Evolutionary conservation across 139 green algal species (phyloP).

Genomic region (Edaphochlamys debaryana): DNA sequence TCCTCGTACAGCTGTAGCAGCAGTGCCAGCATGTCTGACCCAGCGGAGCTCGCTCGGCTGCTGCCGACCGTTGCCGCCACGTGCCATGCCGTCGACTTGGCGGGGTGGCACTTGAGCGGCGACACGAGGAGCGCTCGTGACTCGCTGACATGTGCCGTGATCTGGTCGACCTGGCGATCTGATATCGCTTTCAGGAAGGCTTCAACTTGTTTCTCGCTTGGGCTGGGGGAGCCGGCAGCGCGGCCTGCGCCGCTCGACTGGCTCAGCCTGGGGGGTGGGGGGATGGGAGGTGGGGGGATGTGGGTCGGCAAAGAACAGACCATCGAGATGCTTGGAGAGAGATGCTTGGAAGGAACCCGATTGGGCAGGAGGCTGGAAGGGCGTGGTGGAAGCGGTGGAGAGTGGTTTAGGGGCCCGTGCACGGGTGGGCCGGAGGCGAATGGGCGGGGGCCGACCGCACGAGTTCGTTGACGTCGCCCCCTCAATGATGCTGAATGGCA

Average conservation of each 20-base stretch:
- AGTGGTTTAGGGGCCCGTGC: too few species aligned
- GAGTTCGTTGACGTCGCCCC: too few species aligned
- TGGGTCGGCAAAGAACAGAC: too few species aligned
- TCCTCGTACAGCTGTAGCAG: constrained; percentile 3
- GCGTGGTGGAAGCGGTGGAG: too few species aligned
- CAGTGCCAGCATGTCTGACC: background rate
- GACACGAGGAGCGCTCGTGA: background rate
- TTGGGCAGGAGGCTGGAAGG: too few species aligned
- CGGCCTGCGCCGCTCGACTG: background rate
- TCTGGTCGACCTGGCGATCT: background rate
- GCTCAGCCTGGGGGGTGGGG: background rate
- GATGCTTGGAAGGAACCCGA: too few species aligned
- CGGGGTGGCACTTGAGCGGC: constrained; percentile 15
- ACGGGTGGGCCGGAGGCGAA: too few species aligned
- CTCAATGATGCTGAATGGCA: too few species aligned
- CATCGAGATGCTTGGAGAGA: too few species aligned
- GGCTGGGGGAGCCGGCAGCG: background rate
- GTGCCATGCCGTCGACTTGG: constrained; percentile 14
- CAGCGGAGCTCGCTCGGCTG: background rate
- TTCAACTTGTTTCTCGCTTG: constrained; percentile 16
- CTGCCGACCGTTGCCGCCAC: background rate
- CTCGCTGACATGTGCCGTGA: background rate
- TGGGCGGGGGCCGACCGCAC: too few species aligned
- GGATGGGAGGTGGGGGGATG: background rate
- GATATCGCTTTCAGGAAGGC: background rate